phyloP scores from a whole-genome alignment of 345 rosid genomes.

The Aquilaria yunnanensis region DNA sequence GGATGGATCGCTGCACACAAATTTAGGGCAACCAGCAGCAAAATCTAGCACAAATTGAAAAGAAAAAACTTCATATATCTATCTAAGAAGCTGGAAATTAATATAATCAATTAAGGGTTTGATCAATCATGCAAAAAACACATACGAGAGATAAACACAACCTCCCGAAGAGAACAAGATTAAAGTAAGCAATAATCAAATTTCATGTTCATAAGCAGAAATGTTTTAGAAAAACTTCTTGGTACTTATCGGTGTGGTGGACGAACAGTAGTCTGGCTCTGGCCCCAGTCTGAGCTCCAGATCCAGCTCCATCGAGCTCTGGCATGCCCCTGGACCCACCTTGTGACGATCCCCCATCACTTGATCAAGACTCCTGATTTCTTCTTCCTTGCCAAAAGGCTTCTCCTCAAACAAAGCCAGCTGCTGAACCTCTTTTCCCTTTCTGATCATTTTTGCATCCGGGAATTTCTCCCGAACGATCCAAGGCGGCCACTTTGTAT shows the following conservation, averaged over 20 bases:
- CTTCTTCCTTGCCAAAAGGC: conserved; percentile 14
- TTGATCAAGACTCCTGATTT: not conserved
- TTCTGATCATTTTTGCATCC: conserved; percentile 4
- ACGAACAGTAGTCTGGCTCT: conserved; percentile 28
- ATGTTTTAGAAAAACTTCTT: conserved; percentile 34
- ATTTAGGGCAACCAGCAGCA: too few relatives aligned
- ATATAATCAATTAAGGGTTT: too few relatives aligned
- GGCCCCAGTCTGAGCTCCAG: conserved; percentile 60
- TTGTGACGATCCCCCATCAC: conserved; percentile 3
- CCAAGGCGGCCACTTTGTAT: conserved; percentile 18
- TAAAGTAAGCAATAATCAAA: not conserved
- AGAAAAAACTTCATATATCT: too few relatives aligned
- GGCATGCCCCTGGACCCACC: conserved; percentile 1
- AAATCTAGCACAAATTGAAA: too few relatives aligned
- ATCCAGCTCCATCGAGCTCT: conserved; percentile 23
- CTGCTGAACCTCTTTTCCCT: conserved; percentile 17
- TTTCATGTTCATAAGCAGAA: not conserved
- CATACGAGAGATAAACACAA: not conserved
- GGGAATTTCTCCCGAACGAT: not conserved
- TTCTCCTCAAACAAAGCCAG: conserved; percentile 27
- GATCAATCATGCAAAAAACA: too few relatives aligned
- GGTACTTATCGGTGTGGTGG: conserved; percentile 17
- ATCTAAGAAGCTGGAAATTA: too few relatives aligned
- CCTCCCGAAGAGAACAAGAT: not conserved
- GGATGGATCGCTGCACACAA: too few relatives aligned